Conservation (phyloP, 805 yeast species). For the Lipomyces starkeyi region DNA sequence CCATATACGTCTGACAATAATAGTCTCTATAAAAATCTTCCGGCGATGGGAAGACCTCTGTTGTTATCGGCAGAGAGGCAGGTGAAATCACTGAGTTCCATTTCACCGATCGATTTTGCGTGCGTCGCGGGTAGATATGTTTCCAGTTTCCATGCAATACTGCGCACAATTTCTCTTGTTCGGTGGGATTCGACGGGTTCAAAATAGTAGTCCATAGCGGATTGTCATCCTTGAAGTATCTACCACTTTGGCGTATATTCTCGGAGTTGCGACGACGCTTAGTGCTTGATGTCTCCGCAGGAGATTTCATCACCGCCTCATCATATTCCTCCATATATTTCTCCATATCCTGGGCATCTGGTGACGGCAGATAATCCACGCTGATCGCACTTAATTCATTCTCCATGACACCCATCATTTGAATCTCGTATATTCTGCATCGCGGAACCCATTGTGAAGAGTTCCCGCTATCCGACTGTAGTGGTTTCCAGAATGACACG, state of each 20-base stretch:
- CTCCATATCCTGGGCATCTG: slow-evolving; percentile 48
- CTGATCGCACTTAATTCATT: slow-evolving; percentile 76
- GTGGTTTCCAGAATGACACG: slow-evolving; percentile 77
- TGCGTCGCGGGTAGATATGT: slow-evolving; percentile 81
- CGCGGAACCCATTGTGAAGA: slow-evolving; percentile 77
- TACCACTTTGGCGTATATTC: slow-evolving; percentile 20
- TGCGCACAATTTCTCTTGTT: slow-evolving; percentile 59
- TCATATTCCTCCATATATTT: slow-evolving; percentile 77
- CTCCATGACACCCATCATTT: slow-evolving; percentile 98
- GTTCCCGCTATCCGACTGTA: slow-evolving; percentile 52
- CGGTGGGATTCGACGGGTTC: slow-evolving; percentile 77
- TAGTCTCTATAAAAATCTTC: slow-evolving; percentile 73
- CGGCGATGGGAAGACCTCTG: slow-evolving; percentile 75
- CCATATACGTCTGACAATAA: slow-evolving; percentile 82
- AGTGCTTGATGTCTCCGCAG: slow-evolving; percentile 5
- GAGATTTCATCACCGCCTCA: slow-evolving; percentile 35
- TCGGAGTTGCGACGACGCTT: slow-evolving; percentile 21
- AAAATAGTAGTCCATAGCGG: slow-evolving; percentile 66
- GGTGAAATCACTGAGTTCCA: slow-evolving; percentile 96
- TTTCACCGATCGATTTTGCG: slow-evolving; percentile 61
- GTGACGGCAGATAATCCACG: slow-evolving; percentile 60
- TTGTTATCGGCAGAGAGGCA: slow-evolving; percentile 85
- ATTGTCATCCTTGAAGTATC: slow-evolving; percentile 35
- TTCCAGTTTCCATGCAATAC: slow-evolving; percentile 86
- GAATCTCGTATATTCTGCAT: slow-evolving; percentile 91